Evolutionary conservation across 768 basidiomycete genomes (phyloP).

Genomic region (Gymnopilus junonius): DNA sequence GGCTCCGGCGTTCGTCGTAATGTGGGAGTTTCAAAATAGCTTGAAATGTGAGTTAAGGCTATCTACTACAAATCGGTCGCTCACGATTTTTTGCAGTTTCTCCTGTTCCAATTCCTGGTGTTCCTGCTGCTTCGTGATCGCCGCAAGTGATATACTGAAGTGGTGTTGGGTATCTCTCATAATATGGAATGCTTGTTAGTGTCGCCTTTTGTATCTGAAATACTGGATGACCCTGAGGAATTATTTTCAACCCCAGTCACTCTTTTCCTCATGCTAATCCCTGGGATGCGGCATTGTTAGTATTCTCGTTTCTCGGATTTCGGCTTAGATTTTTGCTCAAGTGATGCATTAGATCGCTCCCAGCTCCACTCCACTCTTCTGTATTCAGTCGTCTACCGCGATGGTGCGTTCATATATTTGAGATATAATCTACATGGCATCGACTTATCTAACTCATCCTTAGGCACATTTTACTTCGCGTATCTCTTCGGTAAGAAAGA

Average conservation of each 20-base stretch:
- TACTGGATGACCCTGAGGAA: background rate
- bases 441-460: background rate
- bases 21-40: background rate
- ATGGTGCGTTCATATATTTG: background rate
- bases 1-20: background rate
- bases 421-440: too few species aligned
- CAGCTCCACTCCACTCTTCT: slow-evolving; percentile 3
- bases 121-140: background rate
- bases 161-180: slow-evolving; percentile 1
- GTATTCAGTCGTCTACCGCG: slow-evolving; percentile 10
- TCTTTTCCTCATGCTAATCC: slow-evolving; percentile 1
- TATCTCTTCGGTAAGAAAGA: slow-evolving; percentile 11
- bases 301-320: background rate
- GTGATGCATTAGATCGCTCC: background rate
- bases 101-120: background rate
- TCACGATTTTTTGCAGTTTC: background rate
- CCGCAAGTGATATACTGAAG: background rate
- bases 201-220: background rate
- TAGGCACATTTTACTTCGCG: slow-evolving; percentile 8
- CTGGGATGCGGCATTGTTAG: background rate
- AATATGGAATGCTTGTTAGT: background rate
- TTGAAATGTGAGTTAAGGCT: background rate
- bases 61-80: background rate
- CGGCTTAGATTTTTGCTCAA: background rate
- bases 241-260: background rate